Conservation (phyloP, 1,284 basidiomycete species). For the Thelephora terrestris region DNA sequence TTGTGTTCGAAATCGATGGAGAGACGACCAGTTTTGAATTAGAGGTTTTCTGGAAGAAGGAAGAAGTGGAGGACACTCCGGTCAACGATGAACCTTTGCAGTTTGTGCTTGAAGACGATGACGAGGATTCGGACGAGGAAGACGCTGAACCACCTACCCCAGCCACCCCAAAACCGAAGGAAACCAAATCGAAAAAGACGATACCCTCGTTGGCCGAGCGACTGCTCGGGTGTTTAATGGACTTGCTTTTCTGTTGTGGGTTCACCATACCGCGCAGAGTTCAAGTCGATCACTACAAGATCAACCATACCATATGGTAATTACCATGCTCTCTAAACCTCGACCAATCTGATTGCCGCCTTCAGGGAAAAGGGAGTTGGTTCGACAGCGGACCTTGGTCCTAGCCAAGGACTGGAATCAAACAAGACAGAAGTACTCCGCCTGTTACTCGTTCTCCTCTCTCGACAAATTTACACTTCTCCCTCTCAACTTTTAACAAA, state of each 20-base stretch:
- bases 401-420: slow-evolving; percentile 56
- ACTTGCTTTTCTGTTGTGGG: slow-evolving; percentile 84
- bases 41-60: slow-evolving; percentile 65
- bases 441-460: slow-evolving; percentile 76
- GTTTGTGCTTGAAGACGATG: slow-evolving; percentile 79
- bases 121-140: slow-evolving; percentile 42
- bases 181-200: slow-evolving; percentile 31
- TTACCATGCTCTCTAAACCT: slow-evolving; percentile 15
- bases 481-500: slow-evolving; percentile 59
- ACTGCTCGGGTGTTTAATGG: slow-evolving; percentile 69
- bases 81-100: slow-evolving; percentile 29
- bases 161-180: slow-evolving; percentile 13
- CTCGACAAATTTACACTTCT: slow-evolving; percentile 78
- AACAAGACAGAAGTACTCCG: slow-evolving; percentile 85
- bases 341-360: neutral
- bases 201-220: slow-evolving; percentile 71
- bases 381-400: slow-evolving; percentile 65
- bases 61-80: slow-evolving; percentile 28
- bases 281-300: slow-evolving; percentile 74
- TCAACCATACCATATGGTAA: slow-evolving; percentile 79
- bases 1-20: slow-evolving; percentile 75
- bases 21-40: slow-evolving; percentile 60
- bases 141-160: slow-evolving; percentile 14
- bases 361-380: slow-evolving; percentile 87
- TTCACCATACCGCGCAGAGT: slow-evolving; percentile 78